Base-by-base conservation (phyloP, 2,329 filamentous ascomycete species). In the Trichophaea hybrida region DNA sequence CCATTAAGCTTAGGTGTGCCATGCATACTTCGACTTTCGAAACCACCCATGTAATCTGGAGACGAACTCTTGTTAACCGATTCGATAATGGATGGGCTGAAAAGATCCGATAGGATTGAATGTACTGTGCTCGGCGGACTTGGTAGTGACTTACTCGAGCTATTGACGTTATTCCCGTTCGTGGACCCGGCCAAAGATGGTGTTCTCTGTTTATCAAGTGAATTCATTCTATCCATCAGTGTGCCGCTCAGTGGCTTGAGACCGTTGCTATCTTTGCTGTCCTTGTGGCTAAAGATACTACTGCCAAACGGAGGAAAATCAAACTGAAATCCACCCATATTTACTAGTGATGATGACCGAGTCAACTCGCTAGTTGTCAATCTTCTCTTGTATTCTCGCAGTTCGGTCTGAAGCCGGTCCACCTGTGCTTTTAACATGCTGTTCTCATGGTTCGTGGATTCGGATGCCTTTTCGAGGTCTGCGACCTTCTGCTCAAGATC, bases 261-360 rank as follows among this genome's bases (percentile, higher is more conserved):
- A 15, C 35, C 57, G 40, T 59, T 46, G 7, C 48, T 35, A 50
- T 40, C 57, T 33, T 8, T n/a, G 17, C 32, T 37, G 12, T 34
- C 57, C 48, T 61, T 58, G 15, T 61, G 54, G 34, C 56, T 48
- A n/a, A 64, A 64, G 51, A 63, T 38, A 40, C 61, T 55, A 55
- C 37, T 49, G 50, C 93, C 93, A 69, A 98, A 97, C 70, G 86
- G 90, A 65, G 93, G 91, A 65, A 97, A 97, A 67, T 97, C 91
- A 68, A 98, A 97, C 66, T 91, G 84, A 70, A 97, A 97, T n/a
- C 65, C 61, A 55, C 50, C 32, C 50, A 53, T 53, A 49, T 49
- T 49, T 8, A 4, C 44, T 31, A 55, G 31, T 24, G 52, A 55
- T 8, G 52, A 40, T 6, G 37, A 12, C n/a, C 33, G 33, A 7